Conservation (phyloP, 768 basidiomycete genomes). For the Podaxis sp. region DNA sequence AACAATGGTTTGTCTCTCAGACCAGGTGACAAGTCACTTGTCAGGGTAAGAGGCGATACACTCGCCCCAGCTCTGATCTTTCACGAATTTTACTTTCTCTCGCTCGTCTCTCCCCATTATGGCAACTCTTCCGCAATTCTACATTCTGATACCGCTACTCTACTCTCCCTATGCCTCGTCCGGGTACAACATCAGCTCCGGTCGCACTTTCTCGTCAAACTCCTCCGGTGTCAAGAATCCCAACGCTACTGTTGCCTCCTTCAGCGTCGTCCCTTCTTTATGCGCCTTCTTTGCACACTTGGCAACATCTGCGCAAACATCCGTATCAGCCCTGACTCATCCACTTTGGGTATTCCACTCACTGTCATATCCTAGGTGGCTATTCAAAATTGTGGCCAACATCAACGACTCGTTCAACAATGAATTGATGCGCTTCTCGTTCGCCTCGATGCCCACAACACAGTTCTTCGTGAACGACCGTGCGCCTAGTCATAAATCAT, state of each 20-base stretch:
- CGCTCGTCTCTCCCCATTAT: slow-evolving; percentile 3
- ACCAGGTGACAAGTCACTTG: slow-evolving; percentile 9
- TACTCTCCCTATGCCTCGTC: slow-evolving; percentile 29
- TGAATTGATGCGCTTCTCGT: slow-evolving; percentile 88
- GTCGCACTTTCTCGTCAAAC: slow-evolving; percentile 92
- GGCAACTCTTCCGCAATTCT: slow-evolving; percentile 18
- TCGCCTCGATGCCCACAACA: slow-evolving; percentile 93
- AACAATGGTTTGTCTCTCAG: not conserved
- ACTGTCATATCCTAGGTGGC: slow-evolving; percentile 96
- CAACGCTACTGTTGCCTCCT: slow-evolving; percentile 88
- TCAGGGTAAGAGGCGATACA: slow-evolving; percentile 9
- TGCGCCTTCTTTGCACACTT: slow-evolving; percentile 99
- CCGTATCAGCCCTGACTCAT: slow-evolving; percentile 16
- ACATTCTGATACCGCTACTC: slow-evolving; percentile 19
- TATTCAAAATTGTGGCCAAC: slow-evolving; percentile 97
- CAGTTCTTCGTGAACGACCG: slow-evolving; percentile 98
- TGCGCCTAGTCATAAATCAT: slow-evolving; percentile 48
- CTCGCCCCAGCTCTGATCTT: slow-evolving; percentile 5
- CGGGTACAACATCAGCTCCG: slow-evolving; percentile 87
- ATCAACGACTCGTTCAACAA: slow-evolving; percentile 95
- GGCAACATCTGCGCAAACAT: slow-evolving; percentile 74
- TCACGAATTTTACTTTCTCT: slow-evolving; percentile 10
- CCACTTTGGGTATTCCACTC: slow-evolving; percentile 31
- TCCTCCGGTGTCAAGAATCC: slow-evolving; percentile 87
- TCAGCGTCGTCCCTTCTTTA: slow-evolving; percentile 94